Evolutionary conservation across 257 asterid species (phyloP).

Genomic region (Cruciata laevipes): DNA sequence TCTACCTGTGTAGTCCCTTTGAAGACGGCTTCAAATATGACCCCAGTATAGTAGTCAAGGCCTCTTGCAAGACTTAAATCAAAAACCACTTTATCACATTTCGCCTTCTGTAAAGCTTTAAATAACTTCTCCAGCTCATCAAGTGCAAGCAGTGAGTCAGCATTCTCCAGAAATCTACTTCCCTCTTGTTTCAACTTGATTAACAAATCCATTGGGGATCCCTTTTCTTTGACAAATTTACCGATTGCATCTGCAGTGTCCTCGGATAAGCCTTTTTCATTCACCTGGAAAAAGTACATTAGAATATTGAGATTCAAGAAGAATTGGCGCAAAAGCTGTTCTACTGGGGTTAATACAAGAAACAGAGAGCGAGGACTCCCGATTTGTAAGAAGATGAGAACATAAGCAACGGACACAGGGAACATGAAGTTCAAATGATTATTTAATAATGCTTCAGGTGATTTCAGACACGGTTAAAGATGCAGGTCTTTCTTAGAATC

Average conservation of each 20-base stretch:
- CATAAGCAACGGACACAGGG: neutral
- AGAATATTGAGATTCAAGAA: neutral
- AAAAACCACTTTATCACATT: constrained; percentile 67
- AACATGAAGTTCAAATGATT: neutral
- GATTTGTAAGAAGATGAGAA: neutral
- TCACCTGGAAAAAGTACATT: constrained; percentile 41
- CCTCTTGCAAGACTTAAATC: constrained; percentile 99
- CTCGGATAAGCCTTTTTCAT: constrained; percentile 80
- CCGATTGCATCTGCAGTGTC: constrained; percentile 77
- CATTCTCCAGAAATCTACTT: constrained; percentile 57
- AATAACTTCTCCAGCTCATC: constrained; percentile 77
- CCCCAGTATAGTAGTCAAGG: constrained; percentile 96
- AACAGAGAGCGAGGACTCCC: neutral
- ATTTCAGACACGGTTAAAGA: neutral
- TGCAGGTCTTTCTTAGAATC: neutral
- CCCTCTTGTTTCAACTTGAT: constrained; percentile 53
- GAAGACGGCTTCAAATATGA: constrained; percentile 84
- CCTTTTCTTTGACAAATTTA: constrained; percentile 68
- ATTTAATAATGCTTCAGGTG: neutral
- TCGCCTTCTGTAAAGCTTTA: constrained; percentile 60
- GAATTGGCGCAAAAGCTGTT: neutral
- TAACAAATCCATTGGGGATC: constrained; percentile 76
- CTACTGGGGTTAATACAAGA: neutral
- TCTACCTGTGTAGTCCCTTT: constrained; percentile 83
- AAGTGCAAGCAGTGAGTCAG: constrained; percentile 61